phyloP scores from a whole-genome alignment of 2,329 filamentous ascomycete genomes.

The Capronia epimyces region DNA sequence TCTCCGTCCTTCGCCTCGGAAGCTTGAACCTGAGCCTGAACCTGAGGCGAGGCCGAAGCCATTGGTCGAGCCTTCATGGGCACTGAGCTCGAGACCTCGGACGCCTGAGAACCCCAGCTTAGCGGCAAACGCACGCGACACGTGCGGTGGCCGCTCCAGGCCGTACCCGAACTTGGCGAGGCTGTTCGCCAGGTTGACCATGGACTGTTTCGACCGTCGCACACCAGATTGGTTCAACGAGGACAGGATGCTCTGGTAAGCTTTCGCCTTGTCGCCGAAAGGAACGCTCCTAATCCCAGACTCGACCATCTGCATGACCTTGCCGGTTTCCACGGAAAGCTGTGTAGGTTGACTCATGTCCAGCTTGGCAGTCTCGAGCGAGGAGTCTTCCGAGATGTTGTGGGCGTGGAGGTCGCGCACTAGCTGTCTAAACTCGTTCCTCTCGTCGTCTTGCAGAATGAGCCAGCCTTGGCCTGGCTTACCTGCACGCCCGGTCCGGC shows the following conservation, averaged over 20 bases:
- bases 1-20: conserved; percentile 10
- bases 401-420: conserved; percentile 53
- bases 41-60: not conserved
- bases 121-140: conserved; percentile 27
- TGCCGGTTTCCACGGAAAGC: conserved; percentile 28
- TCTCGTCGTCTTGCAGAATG: conserved; percentile 50
- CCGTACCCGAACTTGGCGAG: conserved; percentile 46
- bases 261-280: conserved; percentile 29
- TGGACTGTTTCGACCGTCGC: conserved; percentile 33
- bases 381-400: conserved; percentile 36
- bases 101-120: conserved; percentile 33
- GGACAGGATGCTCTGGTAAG: conserved; percentile 32
- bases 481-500: conserved; percentile 40
- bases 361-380: conserved; percentile 37
- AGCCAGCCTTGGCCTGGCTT: conserved; percentile 60
- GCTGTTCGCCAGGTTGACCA: conserved; percentile 44
- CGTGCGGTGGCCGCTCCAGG: conserved; percentile 38
- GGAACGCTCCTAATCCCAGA: conserved; percentile 35
- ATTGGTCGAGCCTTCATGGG: not conserved
- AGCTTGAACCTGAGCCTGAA: not conserved
- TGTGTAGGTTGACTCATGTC: conserved; percentile 35
- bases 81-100: conserved; percentile 28
- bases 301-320: conserved; percentile 38
- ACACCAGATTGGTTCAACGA: conserved; percentile 25
- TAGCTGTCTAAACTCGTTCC: conserved; percentile 42